These are phyloP conservation scores for Nephelium lappaceum DNA, from an alignment of 345 rosid species.

Conservation along the genomic window DNA sequence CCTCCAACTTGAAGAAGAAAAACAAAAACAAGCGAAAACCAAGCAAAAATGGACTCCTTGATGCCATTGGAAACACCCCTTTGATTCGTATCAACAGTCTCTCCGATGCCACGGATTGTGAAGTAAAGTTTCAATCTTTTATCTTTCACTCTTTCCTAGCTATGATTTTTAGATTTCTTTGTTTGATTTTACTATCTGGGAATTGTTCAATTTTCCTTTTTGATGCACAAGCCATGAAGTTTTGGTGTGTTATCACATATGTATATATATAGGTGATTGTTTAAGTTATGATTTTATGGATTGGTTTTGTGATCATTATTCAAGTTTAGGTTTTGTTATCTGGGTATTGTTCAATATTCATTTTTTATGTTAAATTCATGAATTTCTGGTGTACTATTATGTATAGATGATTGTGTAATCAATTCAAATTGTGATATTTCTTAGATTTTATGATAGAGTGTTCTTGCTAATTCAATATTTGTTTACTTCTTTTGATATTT, in stretches of 20 bases:
- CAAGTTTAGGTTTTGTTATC: not conserved
- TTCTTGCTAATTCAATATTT: not conserved
- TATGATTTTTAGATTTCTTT: not conserved
- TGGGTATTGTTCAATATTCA: not conserved
- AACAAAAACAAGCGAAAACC: constrained; percentile 29
- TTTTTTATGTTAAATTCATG: not conserved
- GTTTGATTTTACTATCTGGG: constrained; percentile 12
- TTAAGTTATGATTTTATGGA: not conserved
- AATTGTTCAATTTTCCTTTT: not conserved
- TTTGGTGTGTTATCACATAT: not conserved
- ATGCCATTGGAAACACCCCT: constrained; percentile 84
- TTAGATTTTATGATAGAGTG: not conserved
- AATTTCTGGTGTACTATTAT: not conserved
- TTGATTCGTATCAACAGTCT: constrained; percentile 90
- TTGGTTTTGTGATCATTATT: not conserved
- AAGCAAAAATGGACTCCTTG: constrained; percentile 55
- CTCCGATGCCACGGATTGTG: constrained; percentile 93
- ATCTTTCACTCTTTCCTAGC: constrained; percentile 2
- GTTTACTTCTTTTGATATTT: not conserved
- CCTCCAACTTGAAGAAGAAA: constrained; percentile 32
- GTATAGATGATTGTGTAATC: not conserved
- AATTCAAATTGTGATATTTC: not conserved
- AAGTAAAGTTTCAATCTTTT: constrained; percentile 46
- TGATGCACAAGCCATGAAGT: not conserved
- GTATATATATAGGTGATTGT: not conserved